Percentiles rank a stretch among this genome's conserved stretches.
Evolutionary conservation across 495 filamentous ascomycete genomes (phyloP).

Genomic region (Oleoguttula mirabilis): DNA sequence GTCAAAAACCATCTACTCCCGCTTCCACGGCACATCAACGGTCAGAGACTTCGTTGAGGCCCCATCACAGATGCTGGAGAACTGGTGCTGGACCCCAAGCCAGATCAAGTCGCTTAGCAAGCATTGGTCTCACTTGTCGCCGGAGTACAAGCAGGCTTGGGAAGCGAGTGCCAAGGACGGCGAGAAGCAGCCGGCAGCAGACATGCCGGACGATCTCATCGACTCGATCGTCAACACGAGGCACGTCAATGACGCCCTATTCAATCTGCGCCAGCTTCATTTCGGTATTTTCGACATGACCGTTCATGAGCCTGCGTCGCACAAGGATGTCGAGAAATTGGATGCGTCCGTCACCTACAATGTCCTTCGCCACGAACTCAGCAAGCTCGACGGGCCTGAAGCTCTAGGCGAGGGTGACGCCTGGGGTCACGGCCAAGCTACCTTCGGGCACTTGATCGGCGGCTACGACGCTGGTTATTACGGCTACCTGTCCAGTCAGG

Average conservation of each 20-base stretch:
- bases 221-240: slow-evolving; percentile 50
- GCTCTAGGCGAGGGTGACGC: slow-evolving; percentile 40
- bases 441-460: slow-evolving; percentile 60
- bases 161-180: slow-evolving; percentile 36
- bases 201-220: slow-evolving; percentile 52
- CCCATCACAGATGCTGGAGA: slow-evolving; percentile 63
- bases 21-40: slow-evolving; percentile 62
- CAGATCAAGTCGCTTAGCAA: slow-evolving; percentile 54
- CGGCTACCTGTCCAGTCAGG: slow-evolving; percentile 54
- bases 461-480: slow-evolving; percentile 68
- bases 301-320: slow-evolving; percentile 31
- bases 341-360: slow-evolving; percentile 31
- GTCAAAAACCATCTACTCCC: slow-evolving; percentile 51
- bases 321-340: slow-evolving; percentile 27
- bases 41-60: slow-evolving; percentile 65
- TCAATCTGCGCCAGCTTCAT: slow-evolving; percentile 56
- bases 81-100: slow-evolving; percentile 63
- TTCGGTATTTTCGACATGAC: slow-evolving; percentile 55
- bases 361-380: slow-evolving; percentile 40
- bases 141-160: slow-evolving; percentile 47
- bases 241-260: slow-evolving; percentile 58
- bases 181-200: slow-evolving; percentile 34
- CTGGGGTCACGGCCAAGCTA: slow-evolving; percentile 59
- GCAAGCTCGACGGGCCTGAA: slow-evolving; percentile 52
- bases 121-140: slow-evolving; percentile 52